Percentiles rank a stretch among this genome's conserved stretches.
Evolutionary conservation across 805 yeast genomes (phyloP).

Genomic region (Ogataea pignaliae): DNA sequence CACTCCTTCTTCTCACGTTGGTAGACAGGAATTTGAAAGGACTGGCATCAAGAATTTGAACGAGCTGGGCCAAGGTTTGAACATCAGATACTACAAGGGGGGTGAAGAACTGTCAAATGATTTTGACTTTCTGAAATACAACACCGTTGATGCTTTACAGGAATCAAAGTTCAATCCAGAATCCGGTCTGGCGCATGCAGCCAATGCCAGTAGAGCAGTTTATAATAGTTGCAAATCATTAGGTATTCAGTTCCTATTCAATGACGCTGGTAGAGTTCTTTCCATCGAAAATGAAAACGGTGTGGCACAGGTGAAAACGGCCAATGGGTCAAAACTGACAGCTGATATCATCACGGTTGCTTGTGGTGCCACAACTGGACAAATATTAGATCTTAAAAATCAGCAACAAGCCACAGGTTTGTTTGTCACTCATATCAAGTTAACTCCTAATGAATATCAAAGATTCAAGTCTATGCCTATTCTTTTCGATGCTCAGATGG

Average conservation of each 20-base stretch:
- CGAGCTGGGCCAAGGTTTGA: conserved; percentile 22
- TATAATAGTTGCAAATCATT: conserved; percentile 24
- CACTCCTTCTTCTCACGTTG: conserved; percentile 29
- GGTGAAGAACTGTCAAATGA: conserved; percentile 28
- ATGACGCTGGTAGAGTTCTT: conserved; percentile 25
- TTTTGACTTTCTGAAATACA: conserved; percentile 15
- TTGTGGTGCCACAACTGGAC: conserved; percentile 39
- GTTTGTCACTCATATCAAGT: conserved; percentile 35
- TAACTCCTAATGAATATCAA: conserved; percentile 34
- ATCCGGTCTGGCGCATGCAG: conserved; percentile 40
- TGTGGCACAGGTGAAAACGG: conserved; percentile 19
- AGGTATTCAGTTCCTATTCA: conserved; percentile 35
- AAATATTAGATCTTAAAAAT: conserved; percentile 27
- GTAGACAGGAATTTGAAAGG: conserved; percentile 35
- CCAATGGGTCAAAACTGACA: conserved; percentile 25
- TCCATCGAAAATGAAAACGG: conserved; percentile 9
- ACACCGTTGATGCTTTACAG: conserved; percentile 9
- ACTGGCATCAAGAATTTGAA: conserved; percentile 33
- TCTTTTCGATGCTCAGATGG: conserved; percentile 40
- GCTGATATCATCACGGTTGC: conserved; percentile 34
- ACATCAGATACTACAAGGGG: conserved; percentile 26
- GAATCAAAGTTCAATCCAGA: conserved; percentile 33
- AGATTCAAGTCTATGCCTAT: conserved; percentile 37
- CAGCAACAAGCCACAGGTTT: conserved; percentile 37
- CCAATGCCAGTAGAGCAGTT: conserved; percentile 32